Conservation (phyloP, 768 basidiomycete species). For the Amanita pseudoporphyria region DNA sequence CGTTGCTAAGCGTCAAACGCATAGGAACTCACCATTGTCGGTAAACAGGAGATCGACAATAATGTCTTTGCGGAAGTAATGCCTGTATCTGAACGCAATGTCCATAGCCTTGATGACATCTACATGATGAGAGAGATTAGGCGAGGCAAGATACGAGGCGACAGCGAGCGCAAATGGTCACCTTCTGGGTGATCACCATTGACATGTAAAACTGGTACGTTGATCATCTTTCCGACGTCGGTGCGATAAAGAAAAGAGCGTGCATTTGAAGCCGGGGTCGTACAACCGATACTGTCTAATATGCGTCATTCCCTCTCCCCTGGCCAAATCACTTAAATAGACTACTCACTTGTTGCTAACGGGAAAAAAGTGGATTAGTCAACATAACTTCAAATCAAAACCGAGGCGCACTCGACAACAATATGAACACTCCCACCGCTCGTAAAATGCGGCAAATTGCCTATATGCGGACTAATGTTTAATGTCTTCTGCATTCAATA, state of each 20-base stretch:
- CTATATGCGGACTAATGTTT: conserved; percentile 23
- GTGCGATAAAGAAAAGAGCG: conserved; percentile 85
- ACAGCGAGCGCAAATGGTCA: conserved; percentile 12
- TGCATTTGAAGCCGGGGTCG: conserved; percentile 77
- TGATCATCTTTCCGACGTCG: conserved; percentile 84
- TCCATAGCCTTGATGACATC: conserved; percentile 82
- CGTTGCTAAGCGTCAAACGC: not conserved
- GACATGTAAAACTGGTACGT: conserved; percentile 81
- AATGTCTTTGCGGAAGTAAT: conserved; percentile 85
- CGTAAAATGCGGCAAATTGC: conserved; percentile 84
- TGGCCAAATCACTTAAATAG: not conserved
- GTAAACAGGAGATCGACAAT: conserved; percentile 88
- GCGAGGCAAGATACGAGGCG: not conserved
- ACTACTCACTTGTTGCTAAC: conserved; percentile 47
- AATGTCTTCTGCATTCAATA: not conserved
- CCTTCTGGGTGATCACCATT: conserved; percentile 91
- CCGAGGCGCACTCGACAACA: conserved; percentile 70
- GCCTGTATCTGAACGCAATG: conserved; percentile 80
- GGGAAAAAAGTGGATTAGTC: not conserved
- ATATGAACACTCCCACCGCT: conserved; percentile 87
- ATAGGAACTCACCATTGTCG: conserved; percentile 54
- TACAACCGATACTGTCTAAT: conserved; percentile 74
- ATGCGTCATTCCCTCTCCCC: not conserved
- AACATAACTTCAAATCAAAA: not conserved
- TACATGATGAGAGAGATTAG: conserved; percentile 14